Base-by-base conservation (phyloP, 768 basidiomycete genomes). In the Pleurotus citrinopileatus region DNA sequence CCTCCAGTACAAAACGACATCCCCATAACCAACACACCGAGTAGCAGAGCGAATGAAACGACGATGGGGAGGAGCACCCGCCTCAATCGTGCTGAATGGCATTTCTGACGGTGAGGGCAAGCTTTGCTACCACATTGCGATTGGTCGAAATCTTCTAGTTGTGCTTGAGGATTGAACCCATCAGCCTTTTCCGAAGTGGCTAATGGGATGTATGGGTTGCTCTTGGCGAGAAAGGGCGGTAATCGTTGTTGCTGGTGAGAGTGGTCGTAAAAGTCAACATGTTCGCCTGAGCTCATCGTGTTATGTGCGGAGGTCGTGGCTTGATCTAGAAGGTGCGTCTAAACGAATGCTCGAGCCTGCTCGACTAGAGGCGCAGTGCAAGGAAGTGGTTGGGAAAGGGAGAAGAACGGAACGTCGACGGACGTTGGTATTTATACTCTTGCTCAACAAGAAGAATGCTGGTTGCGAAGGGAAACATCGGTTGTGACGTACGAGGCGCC, bases 211-310 rank as follows among this genome's bases (percentile, higher is more conserved):
- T 47, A 47, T 17, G 45, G 25, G 29, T 26, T 47, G 45, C 45
- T 47, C 13, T 32, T 47, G 4, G 45, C 12, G 13, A 53, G 37
- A 7, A 19, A 53, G 22, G 36, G 28, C 38, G 38, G 15, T 1
- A n/a, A n/a, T 9, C 2, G 17, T 13, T 42, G 25, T 25, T 15
- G n/a, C 13, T 27, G 12, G 37, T 32, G 42, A 19, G 8, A 43
- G n/a, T 45, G 42, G 42, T 42, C 34, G 38, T 43, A 43, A n/a
- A 53, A 53, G 37, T 32, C 37, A 26, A 29, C 38, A 13, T 47
- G 10, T 19, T 19, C 19, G 5, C 17, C 13, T 6, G 29, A 32
- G 29, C 29, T 32, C 29, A 32, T 32, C 7, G 29, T 32, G 29
- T 13, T 32, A n/a, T n/a, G n/a, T n/a, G n/a, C n/a, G n/a, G n/a